Percentiles rank a stretch among this genome's conserved stretches.
These are phyloP conservation scores for Tuber aestivum DNA, from an alignment of 495 filamentous ascomycete genomes.

Conservation along the genomic window DNA sequence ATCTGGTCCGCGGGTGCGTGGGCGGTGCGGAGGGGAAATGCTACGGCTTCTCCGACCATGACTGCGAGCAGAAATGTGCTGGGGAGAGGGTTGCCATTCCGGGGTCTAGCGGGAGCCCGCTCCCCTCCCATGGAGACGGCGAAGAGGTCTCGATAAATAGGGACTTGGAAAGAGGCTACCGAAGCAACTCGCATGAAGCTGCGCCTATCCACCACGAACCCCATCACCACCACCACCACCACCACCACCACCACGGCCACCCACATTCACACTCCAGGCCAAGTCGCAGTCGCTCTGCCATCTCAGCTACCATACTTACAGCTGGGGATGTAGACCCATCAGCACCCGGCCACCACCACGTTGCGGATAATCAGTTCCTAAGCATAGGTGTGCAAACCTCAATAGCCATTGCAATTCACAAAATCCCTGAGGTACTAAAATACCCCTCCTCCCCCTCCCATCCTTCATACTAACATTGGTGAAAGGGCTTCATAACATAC, in stretches of 20 bases:
- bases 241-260: slow-evolving; percentile 9
- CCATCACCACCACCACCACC: slow-evolving; percentile 10
- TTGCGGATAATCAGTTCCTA: slow-evolving; percentile 89
- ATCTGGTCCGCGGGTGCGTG: slow-evolving; percentile 32
- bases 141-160: slow-evolving; percentile 1
- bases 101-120: not conserved
- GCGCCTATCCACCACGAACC: slow-evolving; percentile 37
- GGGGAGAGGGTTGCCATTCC: slow-evolving; percentile 15
- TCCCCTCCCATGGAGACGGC: not conserved
- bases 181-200: not conserved
- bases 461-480: slow-evolving; percentile 1
- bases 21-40: slow-evolving; percentile 31
- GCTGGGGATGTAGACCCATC: slow-evolving; percentile 15
- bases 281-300: slow-evolving; percentile 2
- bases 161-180: not conserved
- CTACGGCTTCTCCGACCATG: slow-evolving; percentile 39
- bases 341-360: slow-evolving; percentile 68
- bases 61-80: slow-evolving; percentile 31
- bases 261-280: not conserved
- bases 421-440: slow-evolving; percentile 73
- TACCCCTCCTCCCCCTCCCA: not conserved
- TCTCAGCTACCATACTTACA: not conserved
- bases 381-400: slow-evolving; percentile 89
- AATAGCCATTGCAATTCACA: slow-evolving; percentile 90
- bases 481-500: slow-evolving; percentile 85